Evolutionary conservation across 805 yeast genomes (phyloP), one percentile per base, ranked within the genome.

Genomic region (Brettanomyces sp.): DNA sequence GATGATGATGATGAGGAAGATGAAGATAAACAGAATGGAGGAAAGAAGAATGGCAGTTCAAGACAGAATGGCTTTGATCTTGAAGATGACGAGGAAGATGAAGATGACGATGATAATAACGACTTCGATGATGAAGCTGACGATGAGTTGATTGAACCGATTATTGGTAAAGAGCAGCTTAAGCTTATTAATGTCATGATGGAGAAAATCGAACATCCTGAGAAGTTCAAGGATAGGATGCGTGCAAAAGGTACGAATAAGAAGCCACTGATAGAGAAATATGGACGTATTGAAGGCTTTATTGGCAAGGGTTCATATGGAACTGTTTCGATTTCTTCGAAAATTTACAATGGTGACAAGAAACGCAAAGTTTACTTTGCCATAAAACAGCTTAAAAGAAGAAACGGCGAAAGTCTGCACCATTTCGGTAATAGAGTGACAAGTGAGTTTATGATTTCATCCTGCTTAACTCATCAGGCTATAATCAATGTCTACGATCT

Each of bases 371-470:
- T 63, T 37, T 62, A 81, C 9, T 85, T 74, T 64, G 95, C 95
- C 0, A 86, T 85, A 47, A 85, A 85, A 60, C 91, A 85, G 65
- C 74, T 85, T 59, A 74, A 83, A 50, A 74, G 77, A 48, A 71
- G 81, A 45, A 69, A 76, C 43, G 69, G 72, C 39, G 95, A 85
- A 63, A 62, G 74, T 11, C 70, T 76, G 37, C 70, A 68, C 41
- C 72, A 70, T 56, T 84, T 79, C 60, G 73, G 78, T 42, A 80
- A 82, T 44, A 76, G 97, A 21, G 79, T 88, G 46, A 82, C 95
- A 12, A 83, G 95, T 7, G 98, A 93, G 60, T 90, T 91, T 69
- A 86, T 93, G 60, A 85, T 90, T 42, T 81, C 95, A 1, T 80
- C 80, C 36, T 82, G 86, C 30, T 70, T 84, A 59, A 83, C 79